Evolutionary conservation across 176 grass and related monocot species (phyloP), one percentile per base, ranked within the genome.

Genomic region (Poa annua): DNA sequence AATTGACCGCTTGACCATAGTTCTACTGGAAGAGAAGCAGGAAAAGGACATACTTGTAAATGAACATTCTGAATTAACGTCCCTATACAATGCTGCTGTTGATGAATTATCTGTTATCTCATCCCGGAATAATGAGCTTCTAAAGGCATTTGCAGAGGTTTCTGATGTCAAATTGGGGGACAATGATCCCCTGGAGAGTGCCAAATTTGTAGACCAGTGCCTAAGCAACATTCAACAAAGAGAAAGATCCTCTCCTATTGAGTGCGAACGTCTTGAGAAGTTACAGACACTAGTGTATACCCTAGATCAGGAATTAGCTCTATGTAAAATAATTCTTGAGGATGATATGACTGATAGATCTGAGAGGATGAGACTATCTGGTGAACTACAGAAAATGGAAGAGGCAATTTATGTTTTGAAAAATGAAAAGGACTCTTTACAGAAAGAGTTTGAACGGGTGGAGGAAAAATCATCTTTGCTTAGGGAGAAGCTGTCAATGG

Each of bases 401-500:
- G 76, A 89, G 67, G 96, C 91, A 56, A 75, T 89, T 69, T 61
- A 36, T 88, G 64, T 34, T 82, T 75, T 98, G 45, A 93, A 89
- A 92, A 90, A 90, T 87, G 87, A 95, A 57, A 98, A 93, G 50
- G 91, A 87, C 16, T 90, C 81, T 13, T 62, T 98, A 52, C 89
- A 93, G 81, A 90, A 88, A 84, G 93, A 95, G 83, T 75, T 98
- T 36, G 96, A 88, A 78, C 71, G 83, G 68, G 85, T 84, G 56
- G 92, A 95, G 76, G 96, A 95, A 81, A 98, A 90, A 90, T 90
- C 86, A 90, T 90, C 89, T 73, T 80, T 98, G 80, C 80, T 98
- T 81, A 98, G 96, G 72, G 96, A 98, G 78, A 98, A 98, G 56
- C 65, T 95, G 14, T 98, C 96, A 60, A 93, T 98, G 96, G 93